Evolutionary conservation across 2,329 filamentous ascomycete genomes (phyloP), one percentile per base, ranked within the genome.

Genomic region (Aureobasidium sp.): DNA sequence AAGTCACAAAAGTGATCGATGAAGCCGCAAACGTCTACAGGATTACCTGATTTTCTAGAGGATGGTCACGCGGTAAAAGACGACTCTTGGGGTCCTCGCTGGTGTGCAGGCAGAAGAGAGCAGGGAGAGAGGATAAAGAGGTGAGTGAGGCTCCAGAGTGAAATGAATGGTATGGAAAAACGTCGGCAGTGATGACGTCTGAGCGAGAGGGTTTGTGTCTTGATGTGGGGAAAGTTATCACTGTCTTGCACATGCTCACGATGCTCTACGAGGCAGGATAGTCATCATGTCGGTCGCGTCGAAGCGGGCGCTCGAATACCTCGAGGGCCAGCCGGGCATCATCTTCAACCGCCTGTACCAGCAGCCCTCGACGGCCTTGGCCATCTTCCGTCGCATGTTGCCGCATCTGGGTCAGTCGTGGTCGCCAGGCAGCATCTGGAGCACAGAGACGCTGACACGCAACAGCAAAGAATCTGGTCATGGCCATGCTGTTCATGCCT

Each of bases 321-420:
- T 97, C 73, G 92, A 97, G 82, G 86, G 87, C 73, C 87, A 96
- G 70, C 90, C 90, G 55, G 91, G 92, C 66, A 91, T 89, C 45
- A 95, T 91, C 39, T 96, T 97, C 75, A 85, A 86, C 73, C 89
- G 90, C 75, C 83, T 99, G 49, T 99, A 99, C 81, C 89, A 92
- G 78, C 92, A 97, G 80, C 94, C 94, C 34, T 96, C 93, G 45
- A 96, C 94, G 1, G 89, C 92, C 41, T 86, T 99, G 67, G 94
- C 94, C 67, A 92, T 99, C 70, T 97, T 97, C 75, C 86, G 94
- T 68, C 92, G 94, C 78, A 97, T 99, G 91, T 84, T 99, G 63
- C 91, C 94, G 63, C 89, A 95, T 71, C 78, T 97, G 65, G 91
- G 89, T 92, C 81, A 70, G 79, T 69, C 37, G 41, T 7, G 34